Conservation (phyloP, 2,329 filamentous ascomycete genomes). For the Calonectria pteridis region DNA sequence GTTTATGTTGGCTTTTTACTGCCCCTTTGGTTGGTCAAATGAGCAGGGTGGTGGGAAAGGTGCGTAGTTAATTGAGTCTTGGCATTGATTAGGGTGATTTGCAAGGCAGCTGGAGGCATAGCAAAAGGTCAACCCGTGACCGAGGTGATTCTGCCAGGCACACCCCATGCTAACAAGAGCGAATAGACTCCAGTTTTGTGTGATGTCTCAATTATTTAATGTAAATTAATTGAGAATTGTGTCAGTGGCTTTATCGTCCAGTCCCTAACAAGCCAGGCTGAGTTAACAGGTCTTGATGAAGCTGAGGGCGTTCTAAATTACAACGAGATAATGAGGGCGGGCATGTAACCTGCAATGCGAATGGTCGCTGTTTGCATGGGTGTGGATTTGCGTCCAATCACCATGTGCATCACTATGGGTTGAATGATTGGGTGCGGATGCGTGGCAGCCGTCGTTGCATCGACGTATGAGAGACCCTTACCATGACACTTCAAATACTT, state of each 20-base stretch:
- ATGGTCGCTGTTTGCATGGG: neutral
- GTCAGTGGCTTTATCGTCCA: no score
- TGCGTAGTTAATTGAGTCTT: conserved; percentile 7
- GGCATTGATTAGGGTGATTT: neutral
- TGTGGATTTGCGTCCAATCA: neutral
- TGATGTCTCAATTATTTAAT: neutral
- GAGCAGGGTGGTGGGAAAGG: neutral
- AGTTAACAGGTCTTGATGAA: neutral
- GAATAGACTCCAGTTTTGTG: neutral
- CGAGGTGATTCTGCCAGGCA: neutral
- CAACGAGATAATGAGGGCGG: neutral
- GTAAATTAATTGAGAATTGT: no score
- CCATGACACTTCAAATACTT: neutral
- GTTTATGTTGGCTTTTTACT: neutral
- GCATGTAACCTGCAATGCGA: neutral
- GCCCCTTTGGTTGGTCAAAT: neutral
- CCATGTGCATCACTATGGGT: neutral
- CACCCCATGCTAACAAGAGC: neutral
- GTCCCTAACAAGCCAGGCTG: neutral
- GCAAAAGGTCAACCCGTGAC: neutral
- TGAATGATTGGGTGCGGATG: neutral
- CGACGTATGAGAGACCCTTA: neutral
- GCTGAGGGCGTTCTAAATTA: neutral
- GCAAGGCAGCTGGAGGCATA: neutral
- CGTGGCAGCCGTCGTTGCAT: neutral